A percentile compares a stretch with the other conserved stretches of the same genome.
phyloP scores from a whole-genome alignment of 495 filamentous ascomycete species.

The Bacidia rubella region DNA sequence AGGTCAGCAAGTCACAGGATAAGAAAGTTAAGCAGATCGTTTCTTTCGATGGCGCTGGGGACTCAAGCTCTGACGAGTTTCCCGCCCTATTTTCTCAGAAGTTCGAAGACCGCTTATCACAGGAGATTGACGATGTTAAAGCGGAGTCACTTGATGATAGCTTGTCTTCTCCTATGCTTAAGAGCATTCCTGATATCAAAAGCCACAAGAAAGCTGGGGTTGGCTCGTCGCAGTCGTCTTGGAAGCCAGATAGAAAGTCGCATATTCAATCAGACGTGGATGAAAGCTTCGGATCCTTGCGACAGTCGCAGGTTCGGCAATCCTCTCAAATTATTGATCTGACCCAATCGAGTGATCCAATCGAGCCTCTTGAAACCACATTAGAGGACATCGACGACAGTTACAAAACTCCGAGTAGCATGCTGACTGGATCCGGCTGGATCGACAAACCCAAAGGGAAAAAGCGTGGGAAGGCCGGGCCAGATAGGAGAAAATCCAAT shows the following conservation, averaged over 20 bases:
- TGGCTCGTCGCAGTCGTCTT: not conserved
- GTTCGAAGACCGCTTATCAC: conserved; percentile 12
- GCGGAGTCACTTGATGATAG: conserved; percentile 3
- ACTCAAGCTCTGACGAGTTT: conserved; percentile 13
- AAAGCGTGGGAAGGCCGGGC: not conserved
- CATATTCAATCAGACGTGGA: not conserved
- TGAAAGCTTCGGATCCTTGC: not conserved
- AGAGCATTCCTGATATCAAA: not conserved
- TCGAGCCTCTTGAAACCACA: conserved; percentile 21
- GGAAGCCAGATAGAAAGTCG: not conserved
- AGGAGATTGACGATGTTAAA: conserved; percentile 10
- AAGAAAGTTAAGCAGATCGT: not conserved
- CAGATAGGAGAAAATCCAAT: not conserved
- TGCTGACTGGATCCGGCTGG: conserved; percentile 28
- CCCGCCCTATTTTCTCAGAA: conserved; percentile 14
- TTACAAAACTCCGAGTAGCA: conserved; percentile 17
- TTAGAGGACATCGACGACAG: conserved; percentile 21
- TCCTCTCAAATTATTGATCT: conserved; percentile 29
- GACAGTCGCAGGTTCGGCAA: conserved; percentile 12
- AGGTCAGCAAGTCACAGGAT: not conserved
- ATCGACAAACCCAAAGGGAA: conserved; percentile 20
- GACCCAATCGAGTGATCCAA: conserved; percentile 28
- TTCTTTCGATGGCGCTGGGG: conserved; percentile 1
- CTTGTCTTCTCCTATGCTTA: conserved; percentile 5
- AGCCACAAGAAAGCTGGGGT: not conserved